A percentile compares a stretch with the other conserved stretches of the same genome.
phyloP scores from a whole-genome alignment of 208 protist species.

The Leishmania tarentolae region DNA sequence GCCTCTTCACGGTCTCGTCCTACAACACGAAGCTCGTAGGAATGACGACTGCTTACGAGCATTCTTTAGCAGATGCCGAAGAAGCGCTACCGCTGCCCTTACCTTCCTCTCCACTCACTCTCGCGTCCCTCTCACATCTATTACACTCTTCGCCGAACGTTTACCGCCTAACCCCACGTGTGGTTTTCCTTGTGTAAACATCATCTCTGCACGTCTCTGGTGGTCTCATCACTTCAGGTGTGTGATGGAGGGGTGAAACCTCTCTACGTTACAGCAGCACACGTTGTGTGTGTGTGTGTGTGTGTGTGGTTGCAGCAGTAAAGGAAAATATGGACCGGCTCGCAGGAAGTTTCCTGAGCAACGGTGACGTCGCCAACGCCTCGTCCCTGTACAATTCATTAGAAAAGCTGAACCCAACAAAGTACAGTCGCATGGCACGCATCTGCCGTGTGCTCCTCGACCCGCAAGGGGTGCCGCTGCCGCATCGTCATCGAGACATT shows the following conservation, averaged over 20 bases:
- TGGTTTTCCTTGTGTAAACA: neutral
- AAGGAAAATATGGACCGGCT: slow-evolving; percentile 64
- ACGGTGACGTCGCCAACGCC: slow-evolving; percentile 73
- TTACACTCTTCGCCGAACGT: neutral
- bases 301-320: neutral
- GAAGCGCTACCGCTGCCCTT: neutral
- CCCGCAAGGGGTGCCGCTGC: slow-evolving; percentile 65
- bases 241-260: neutral
- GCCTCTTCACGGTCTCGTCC: neutral
- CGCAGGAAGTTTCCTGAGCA: slow-evolving; percentile 63
- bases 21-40: neutral
- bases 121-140: neutral
- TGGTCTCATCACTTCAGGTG: neutral
- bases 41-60: neutral
- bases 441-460: slow-evolving; percentile 74
- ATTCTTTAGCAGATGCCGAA: neutral
- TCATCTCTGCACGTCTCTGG: neutral
- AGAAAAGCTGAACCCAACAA: slow-evolving; percentile 63
- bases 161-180: neutral
- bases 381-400: slow-evolving; percentile 76
- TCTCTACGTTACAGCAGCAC: slow-evolving; percentile 4
- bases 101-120: too few relatives aligned
- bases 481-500: slow-evolving; percentile 75
- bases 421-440: slow-evolving; percentile 72
- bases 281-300: neutral